Conservation (phyloP, 1,284 basidiomycete species). For the Anthracocystis walkeri region DNA sequence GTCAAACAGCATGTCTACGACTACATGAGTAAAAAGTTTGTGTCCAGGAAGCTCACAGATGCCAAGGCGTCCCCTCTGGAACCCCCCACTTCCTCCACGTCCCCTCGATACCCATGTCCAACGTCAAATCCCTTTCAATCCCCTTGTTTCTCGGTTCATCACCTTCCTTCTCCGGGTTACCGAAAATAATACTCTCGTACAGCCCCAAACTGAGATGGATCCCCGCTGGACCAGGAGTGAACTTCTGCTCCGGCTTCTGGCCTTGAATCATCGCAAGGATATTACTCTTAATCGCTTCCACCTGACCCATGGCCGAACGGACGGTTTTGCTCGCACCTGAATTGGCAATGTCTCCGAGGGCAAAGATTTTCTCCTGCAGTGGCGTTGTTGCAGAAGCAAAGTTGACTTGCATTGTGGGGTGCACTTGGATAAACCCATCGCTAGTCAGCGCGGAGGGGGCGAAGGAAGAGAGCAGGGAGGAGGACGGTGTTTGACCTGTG, state of each 20-base stretch:
- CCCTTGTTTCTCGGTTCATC: constrained; percentile 19
- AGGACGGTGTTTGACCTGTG: constrained; percentile 52
- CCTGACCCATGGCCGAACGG: constrained; percentile 38
- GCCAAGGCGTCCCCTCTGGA: constrained; percentile 42
- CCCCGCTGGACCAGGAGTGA: constrained; percentile 24
- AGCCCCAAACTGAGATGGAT: constrained; percentile 43
- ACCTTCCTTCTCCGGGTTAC: constrained; percentile 20
- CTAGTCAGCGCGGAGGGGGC: constrained; percentile 23
- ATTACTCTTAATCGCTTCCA: constrained; percentile 40
- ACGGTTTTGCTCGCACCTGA: constrained; percentile 46
- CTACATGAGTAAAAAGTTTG: background rate
- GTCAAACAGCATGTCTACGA: background rate
- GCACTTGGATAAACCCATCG: constrained; percentile 44
- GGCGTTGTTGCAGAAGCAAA: background rate
- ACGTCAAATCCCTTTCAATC: constrained; percentile 28
- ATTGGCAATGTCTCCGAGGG: constrained; percentile 43
- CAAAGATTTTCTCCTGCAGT: constrained; percentile 22
- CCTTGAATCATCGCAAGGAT: constrained; percentile 29
- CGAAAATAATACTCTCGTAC: constrained; percentile 47
- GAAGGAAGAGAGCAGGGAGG: constrained; percentile 23
- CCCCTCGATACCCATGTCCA: constrained; percentile 37
- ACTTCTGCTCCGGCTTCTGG: constrained; percentile 1
- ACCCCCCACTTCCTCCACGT: constrained; percentile 32
- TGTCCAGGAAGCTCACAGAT: constrained; percentile 11
- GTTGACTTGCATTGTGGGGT: constrained; percentile 45